Percentiles rank a stretch among this genome's conserved stretches.
Conservation (phyloP, 768 basidiomycete species). For the Flagelloscypha sp. region DNA sequence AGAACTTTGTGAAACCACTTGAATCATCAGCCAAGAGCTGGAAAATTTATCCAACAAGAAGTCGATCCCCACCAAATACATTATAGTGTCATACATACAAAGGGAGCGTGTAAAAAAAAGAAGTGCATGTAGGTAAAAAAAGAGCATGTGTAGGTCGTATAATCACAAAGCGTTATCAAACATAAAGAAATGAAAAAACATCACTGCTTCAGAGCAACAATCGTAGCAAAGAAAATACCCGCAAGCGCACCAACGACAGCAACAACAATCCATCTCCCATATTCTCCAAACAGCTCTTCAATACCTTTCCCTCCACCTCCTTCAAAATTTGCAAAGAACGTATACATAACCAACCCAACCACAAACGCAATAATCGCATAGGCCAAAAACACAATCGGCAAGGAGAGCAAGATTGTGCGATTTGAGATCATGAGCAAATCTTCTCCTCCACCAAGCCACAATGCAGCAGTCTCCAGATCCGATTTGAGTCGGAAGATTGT, state of each 20-base stretch:
- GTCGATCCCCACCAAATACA: no score
- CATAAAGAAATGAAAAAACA: no score
- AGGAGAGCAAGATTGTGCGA: slow-evolving; percentile 56
- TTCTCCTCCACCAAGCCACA: slow-evolving; percentile 39
- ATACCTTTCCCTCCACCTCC: slow-evolving; percentile 25
- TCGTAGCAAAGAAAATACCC: slow-evolving; percentile 50
- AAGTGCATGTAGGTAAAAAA: no score
- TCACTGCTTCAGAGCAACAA: slow-evolving; percentile 28
- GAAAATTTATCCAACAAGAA: no score
- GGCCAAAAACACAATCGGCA: slow-evolving; percentile 66
- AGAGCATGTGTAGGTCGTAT: no score
- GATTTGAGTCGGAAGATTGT: slow-evolving; percentile 65
- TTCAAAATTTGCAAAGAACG: slow-evolving; percentile 45
- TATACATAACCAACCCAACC: slow-evolving; percentile 55
- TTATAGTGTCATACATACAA: no score
- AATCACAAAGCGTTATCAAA: no score
- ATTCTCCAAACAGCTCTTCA: slow-evolving; percentile 44
- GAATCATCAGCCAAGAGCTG: no score
- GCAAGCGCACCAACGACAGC: slow-evolving; percentile 57
- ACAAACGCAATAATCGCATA: slow-evolving; percentile 67
- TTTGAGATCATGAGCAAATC: slow-evolving; percentile 51
- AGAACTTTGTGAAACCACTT: no score
- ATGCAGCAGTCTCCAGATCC: slow-evolving; percentile 46
- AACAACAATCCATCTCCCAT: slow-evolving; percentile 55
- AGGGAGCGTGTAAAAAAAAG: no score